Conservation (phyloP, 2,329 filamentous ascomycete genomes). For the Cladobotryum mycophilum region DNA sequence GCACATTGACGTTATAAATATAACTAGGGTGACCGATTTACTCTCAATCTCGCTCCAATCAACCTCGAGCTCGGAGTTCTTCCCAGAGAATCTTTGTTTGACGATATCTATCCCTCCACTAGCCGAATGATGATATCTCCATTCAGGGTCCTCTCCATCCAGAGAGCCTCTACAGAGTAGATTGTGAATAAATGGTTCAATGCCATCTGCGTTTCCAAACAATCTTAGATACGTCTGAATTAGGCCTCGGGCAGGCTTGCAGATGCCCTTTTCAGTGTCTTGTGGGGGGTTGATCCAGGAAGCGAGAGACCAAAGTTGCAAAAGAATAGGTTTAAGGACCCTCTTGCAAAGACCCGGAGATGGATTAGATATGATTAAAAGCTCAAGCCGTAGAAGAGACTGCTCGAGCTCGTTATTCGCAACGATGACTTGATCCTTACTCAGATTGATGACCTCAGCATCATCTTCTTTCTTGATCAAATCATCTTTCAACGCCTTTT, state of each 20-base stretch:
- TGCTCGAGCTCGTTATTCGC: constrained; percentile 39
- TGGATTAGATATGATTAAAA: constrained; percentile 56
- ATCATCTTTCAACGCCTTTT: background rate
- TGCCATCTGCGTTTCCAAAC: constrained; percentile 43
- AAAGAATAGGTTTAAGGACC: constrained; percentile 50
- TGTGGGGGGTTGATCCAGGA: constrained; percentile 39
- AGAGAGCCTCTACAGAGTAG: constrained; percentile 49
- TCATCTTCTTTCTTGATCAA: constrained; percentile 16
- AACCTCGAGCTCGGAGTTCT: constrained; percentile 20
- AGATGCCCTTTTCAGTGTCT: constrained; percentile 32
- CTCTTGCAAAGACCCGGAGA: constrained; percentile 60
- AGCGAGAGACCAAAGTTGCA: constrained; percentile 58
- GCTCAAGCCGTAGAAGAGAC: constrained; percentile 49
- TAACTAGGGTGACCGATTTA: constrained; percentile 43
- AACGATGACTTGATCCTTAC: constrained; percentile 39
- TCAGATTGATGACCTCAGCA: constrained; percentile 41
- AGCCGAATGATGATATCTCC: constrained; percentile 45
- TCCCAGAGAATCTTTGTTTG: constrained; percentile 19
- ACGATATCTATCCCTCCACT: constrained; percentile 48
- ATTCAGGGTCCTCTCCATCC: constrained; percentile 29
- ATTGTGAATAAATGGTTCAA: constrained; percentile 45
- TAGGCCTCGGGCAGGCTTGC: constrained; percentile 42
- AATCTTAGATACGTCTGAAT: constrained; percentile 54
- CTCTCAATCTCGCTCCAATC: constrained; percentile 41
- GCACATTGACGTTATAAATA: constrained; percentile 42